Evolutionary conservation across 2,329 filamentous ascomycete species (phyloP), one percentile per base, ranked within the genome.

Genomic region (Botryotinia globosa): DNA sequence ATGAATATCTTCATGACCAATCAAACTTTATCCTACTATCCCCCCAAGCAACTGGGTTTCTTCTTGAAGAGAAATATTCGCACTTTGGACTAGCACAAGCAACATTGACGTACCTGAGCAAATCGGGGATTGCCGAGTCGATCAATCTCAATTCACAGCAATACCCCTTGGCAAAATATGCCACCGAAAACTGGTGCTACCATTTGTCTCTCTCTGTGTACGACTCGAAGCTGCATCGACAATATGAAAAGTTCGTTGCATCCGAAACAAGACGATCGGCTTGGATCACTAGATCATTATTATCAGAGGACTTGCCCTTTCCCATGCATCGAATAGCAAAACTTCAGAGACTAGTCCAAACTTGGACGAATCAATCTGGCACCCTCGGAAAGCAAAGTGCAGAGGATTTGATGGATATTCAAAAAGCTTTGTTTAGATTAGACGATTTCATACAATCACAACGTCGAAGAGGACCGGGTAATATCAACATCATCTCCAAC

Each of bases 371-470:
- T 1, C 70, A 72, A 68, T 58, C 70, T 22, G 51, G 25, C 10
- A 59, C 29, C 25, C 62, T 54, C 4, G 70, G 62, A 48, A 66
- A 72, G 42, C 63, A 67, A 67, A 37, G 42, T 16, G 64, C 70
- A 10, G 70, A 72, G 32, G 62, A 72, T 25, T 67, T 72, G 51
- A 72, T 72, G 62, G 70, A 72, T 39, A 68, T 72, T 5, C 70
- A 72, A 45, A 72, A 72, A 7, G 70, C 70, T 37, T 42, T 72
- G 32, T 72, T 72, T 7, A 20, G 51, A 5, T 22, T 72, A 4
- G 70, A 72, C n/a, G 70, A 72, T 20, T 72, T 72, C 12, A 66
- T 67, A 32, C 70, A 72, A 68, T 67, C 63, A 9, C 70, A 72
- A n/a, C 62, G 70, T 20, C 51, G 70, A 14, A 56, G 63, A 32